A percentile compares a stretch with the other conserved stretches of the same genome.
phyloP scores from a whole-genome alignment of 192 early-diverging fungal species.

The Dispira simplex region DNA sequence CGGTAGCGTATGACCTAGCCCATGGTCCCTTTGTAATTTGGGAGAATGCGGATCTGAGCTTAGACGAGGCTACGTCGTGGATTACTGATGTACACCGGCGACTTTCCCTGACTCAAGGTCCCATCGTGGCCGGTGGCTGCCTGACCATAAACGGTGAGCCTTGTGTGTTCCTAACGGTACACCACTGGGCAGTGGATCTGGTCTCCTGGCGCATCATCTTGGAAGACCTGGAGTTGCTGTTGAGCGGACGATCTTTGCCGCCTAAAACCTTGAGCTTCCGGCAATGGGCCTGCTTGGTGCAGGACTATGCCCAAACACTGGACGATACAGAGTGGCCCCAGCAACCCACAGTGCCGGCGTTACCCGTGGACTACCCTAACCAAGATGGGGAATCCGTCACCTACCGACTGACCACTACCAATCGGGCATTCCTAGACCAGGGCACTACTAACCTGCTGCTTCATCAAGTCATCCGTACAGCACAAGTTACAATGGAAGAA shows the following conservation, averaged over 20 bases:
- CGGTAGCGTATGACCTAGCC: too few species aligned
- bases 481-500: neutral
- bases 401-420: neutral
- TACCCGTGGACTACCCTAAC: neutral
- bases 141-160: neutral
- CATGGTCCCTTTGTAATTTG: neutral
- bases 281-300: neutral
- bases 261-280: neutral
- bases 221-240: neutral
- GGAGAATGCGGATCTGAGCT: neutral
- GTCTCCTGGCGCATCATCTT: constrained; percentile 9
- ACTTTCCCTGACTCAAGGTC: neutral
- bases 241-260: neutral
- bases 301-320: neutral
- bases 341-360: neutral
- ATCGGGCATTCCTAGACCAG: neutral
- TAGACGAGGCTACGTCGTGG: neutral
- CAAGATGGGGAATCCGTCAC: neutral
- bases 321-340: neutral
- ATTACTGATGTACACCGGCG: neutral
- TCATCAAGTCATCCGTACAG: neutral
- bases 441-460: neutral
- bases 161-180: neutral
- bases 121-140: neutral
- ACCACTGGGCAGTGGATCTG: constrained; percentile 10